Base-by-base conservation (phyloP, 345 rosid genomes). In the Arabis alpina region DNA sequence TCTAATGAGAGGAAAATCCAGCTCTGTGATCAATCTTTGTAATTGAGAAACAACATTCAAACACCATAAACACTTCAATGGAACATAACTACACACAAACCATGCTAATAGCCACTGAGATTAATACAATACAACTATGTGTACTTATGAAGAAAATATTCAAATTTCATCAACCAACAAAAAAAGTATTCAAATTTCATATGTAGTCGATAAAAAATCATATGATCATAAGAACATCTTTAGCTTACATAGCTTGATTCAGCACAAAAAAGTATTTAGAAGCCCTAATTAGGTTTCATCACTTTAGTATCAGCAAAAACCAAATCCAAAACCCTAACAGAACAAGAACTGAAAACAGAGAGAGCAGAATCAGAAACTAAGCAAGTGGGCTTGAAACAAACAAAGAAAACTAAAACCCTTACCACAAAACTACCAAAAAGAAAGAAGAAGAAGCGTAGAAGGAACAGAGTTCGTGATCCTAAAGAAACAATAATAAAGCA, bases 381-480 rank as follows among this genome's bases (percentile, higher is more conserved):
- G 3, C 37, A 30, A 61, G 52, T 47, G 19, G 47, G 36, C 51
- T 1, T 15, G 37, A 8, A 45, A 36, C 3, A 7, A 34, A 19
- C 3, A 3, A 28, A 3, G 2, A 25, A 8, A 12, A 52, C 2
- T 6, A 24, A 24, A 23, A 7, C 37, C n/a, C 1, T 42, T 42
- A 37, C 28, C 43, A 36, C 51, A 47, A 16, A 39, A 13, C 37
- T 39, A 53, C 10, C 4, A 30, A 71, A 71, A 62, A 73, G 10
- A 47, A 42, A 47, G 10, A 14, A 55, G 37, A 64, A 63, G 58
- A 72, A 72, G 51, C 55, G 3, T 34, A 15, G 1, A 9, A 25
- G 40, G 40, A 36, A 63, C 70, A 72, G 51, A 65, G 66, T 49
- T 65, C 23, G 54, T 65, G 66, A 66, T 49, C 71, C 3, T 65